Evolutionary conservation across 1,139 yeast genomes (phyloP), one percentile per base, ranked within the genome.

Genomic region (Yamadazyma blattariae): DNA sequence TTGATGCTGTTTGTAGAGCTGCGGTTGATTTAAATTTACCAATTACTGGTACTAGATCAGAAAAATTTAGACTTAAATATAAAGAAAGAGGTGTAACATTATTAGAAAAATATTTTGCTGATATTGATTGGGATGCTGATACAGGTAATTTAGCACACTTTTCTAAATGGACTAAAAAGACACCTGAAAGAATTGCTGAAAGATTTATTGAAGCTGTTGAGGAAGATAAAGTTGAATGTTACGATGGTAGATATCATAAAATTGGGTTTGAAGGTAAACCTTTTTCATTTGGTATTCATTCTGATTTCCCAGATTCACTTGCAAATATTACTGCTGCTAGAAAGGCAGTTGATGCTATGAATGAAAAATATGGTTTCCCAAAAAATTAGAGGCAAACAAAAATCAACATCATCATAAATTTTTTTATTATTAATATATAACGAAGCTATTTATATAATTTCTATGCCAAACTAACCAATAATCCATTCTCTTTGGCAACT

Each of bases 41-140:
- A 4, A 82, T 80, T 24, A 89, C 86, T 36, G 61, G 83, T 46
- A 74, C 71, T 32, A 63, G 92, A 36, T 61, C 9, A 5, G 23
- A 21, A 21, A 21, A 21, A 37, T 61, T 32, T 61, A 54, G 42
- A 38, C 28, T n/a, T n/a, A n/a, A n/a, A n/a, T n/a, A n/a, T n/a
- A n/a, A n/a, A n/a, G n/a, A n/a, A n/a, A n/a, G n/a, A 32, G 43
- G 11, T 55, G 58, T 25, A 61, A 62, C n/a, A 39, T 32, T 7
- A 37, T 60, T 18, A 49, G 51, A 48, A 9, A 38, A 41, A 17
- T 56, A 54, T 20, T 59, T 59, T 39, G 52, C 54, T 23, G 67
- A 61, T 37, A 38, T 57, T 26, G 64, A 60, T 37, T 60, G 61
- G 56, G 38, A 35, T 26, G 33, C 38, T 11, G 35, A 31, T 25